Percentiles rank a stretch among this genome's conserved stretches.
These are phyloP conservation scores for Globisporangium nunn DNA, from an alignment of 352 stramenopile genomes.

Conservation along the genomic window DNA sequence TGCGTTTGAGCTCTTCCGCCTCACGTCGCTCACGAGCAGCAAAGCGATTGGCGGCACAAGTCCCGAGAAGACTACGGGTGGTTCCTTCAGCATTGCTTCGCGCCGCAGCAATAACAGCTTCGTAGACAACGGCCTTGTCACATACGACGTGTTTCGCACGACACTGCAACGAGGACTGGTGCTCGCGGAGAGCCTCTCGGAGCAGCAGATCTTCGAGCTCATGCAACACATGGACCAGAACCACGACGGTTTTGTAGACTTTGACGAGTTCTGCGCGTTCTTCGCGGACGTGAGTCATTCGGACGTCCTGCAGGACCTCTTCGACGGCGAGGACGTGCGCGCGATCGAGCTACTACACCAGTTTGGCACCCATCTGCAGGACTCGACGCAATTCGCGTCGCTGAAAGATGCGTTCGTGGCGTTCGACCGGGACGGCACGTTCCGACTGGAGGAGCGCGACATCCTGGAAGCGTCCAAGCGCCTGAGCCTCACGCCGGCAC, in stretches of 20 bases:
- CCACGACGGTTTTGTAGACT: conserved; percentile 84
- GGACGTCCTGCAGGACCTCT: conserved; percentile 69
- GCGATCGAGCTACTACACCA: conserved; percentile 66
- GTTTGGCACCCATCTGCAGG: conserved; percentile 42
- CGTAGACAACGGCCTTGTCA: conserved; percentile 44
- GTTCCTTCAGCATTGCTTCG: conserved; percentile 15
- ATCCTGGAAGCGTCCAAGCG: conserved; percentile 42
- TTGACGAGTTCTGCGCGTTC: conserved; percentile 85
- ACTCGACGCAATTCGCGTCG: conserved; percentile 32
- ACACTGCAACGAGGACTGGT: conserved; percentile 61
- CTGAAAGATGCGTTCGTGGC: conserved; percentile 49
- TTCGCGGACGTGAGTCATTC: conserved; percentile 76
- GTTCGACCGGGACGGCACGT: conserved; percentile 36
- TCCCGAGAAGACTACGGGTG: neutral
- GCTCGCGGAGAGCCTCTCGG: conserved; percentile 57
- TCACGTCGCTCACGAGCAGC: conserved; percentile 3
- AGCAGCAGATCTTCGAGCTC: conserved; percentile 90
- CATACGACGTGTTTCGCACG: conserved; percentile 71
- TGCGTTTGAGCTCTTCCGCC: conserved; percentile 65
- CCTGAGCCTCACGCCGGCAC: conserved; percentile 38
- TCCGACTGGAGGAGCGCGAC: conserved; percentile 37
- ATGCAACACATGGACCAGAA: conserved; percentile 92
- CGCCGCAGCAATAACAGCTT: conserved; percentile 42
- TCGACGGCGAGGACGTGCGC: conserved; percentile 67
- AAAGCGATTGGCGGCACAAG: neutral